These are phyloP conservation scores for Ilex paraguariensis DNA, from an alignment of 305 asterid species.

Conservation along the genomic window DNA sequence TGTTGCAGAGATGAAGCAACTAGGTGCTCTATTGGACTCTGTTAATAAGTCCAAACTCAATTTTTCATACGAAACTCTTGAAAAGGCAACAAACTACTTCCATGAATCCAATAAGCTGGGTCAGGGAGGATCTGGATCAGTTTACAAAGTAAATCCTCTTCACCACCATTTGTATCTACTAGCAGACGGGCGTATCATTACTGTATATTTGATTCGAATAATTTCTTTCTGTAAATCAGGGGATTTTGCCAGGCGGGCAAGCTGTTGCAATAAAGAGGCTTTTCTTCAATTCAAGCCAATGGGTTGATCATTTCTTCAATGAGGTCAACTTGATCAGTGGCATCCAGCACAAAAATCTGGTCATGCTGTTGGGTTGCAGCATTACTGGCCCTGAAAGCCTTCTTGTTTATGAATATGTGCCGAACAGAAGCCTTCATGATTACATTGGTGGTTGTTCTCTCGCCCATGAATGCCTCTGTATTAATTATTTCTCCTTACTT, in stretches of 20 bases:
- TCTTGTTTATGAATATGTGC: conserved; percentile 54
- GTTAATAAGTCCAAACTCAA: conserved; percentile 47
- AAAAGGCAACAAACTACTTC: conserved; percentile 53
- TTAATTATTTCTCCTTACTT: neutral
- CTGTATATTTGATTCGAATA: neutral
- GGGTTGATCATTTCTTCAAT: conserved; percentile 70
- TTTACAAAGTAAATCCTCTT: conserved; percentile 35
- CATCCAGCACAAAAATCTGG: conserved; percentile 48
- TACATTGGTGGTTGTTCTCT: conserved; percentile 35
- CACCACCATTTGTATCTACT: no score
- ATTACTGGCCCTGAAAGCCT: conserved; percentile 74
- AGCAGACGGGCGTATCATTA: no score
- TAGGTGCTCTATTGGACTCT: conserved; percentile 33
- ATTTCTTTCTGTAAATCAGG: conserved; percentile 28
- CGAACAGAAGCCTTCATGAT: conserved; percentile 61
- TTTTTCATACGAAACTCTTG: conserved; percentile 50
- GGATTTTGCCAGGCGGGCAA: conserved; percentile 48
- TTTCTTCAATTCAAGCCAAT: conserved; percentile 52
- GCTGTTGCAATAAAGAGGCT: conserved; percentile 58
- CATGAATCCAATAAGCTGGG: conserved; percentile 45
- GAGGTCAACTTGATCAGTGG: conserved; percentile 65
- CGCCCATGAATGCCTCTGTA: neutral
- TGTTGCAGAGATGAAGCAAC: conserved; percentile 42
- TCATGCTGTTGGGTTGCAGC: conserved; percentile 66
- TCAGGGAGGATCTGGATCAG: conserved; percentile 70